These are phyloP conservation scores for Caryopteris hybrid DNA, from an alignment of 305 asterid genomes.

Conservation along the genomic window DNA sequence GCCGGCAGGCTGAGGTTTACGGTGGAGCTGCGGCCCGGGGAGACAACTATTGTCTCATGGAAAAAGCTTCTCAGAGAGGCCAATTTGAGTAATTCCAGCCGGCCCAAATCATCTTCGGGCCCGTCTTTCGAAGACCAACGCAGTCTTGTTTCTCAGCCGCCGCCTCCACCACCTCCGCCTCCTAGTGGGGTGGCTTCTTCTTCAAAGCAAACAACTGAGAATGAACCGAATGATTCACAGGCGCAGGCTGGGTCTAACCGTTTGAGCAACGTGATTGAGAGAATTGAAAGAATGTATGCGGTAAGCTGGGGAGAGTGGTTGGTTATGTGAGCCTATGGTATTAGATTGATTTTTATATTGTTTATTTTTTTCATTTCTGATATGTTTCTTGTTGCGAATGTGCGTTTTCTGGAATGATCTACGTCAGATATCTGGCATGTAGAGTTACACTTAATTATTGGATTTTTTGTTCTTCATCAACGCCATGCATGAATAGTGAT, in stretches of 20 bases:
- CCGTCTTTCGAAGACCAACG: constrained; percentile 12
- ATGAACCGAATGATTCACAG: constrained; percentile 40
- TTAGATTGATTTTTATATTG: neutral
- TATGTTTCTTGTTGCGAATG: neutral
- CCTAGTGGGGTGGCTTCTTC: constrained; percentile 18
- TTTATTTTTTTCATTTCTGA: neutral
- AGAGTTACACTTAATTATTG: neutral
- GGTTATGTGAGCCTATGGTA: neutral
- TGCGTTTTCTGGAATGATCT: neutral
- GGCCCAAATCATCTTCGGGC: constrained; percentile 29
- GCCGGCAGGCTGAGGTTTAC: constrained; percentile 65
- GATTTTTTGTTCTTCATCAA: neutral
- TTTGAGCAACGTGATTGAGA: constrained; percentile 71
- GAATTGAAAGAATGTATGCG: constrained; percentile 85
- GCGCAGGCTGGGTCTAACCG: constrained; percentile 54
- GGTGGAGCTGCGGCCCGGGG: constrained; percentile 72
- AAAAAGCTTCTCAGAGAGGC: constrained; percentile 76
- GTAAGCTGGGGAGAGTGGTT: constrained; percentile 32
- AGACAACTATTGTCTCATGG: constrained; percentile 90
- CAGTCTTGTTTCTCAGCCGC: constrained; percentile 16
- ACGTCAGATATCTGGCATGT: constrained; percentile 5
- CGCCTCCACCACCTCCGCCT: constrained; percentile 20
- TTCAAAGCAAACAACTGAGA: constrained; percentile 33
- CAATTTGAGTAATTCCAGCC: constrained; percentile 26
- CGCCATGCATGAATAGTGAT: neutral